phyloP scores from a whole-genome alignment of 2,329 filamentous ascomycete genomes.

The Teratosphaeria gauchensis region DNA sequence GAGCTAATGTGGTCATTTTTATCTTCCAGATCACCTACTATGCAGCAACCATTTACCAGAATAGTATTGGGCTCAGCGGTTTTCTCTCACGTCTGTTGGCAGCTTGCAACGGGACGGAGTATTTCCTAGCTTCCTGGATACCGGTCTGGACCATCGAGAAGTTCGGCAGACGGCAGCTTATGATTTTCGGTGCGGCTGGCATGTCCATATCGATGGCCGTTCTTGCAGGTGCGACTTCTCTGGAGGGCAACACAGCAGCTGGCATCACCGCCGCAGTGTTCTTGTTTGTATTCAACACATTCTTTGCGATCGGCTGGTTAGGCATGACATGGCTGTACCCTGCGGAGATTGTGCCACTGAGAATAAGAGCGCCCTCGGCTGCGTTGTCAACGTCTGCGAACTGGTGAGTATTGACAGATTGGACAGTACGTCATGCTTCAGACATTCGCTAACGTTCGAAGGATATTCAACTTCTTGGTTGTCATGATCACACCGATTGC shows the following conservation, averaged over 20 bases:
- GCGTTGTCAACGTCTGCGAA: neutral
- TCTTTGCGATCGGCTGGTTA: neutral
- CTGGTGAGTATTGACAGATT: no score
- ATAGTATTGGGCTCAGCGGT: neutral
- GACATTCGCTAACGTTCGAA: no score
- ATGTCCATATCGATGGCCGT: neutral
- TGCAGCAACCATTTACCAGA: neutral
- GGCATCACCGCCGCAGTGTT: neutral
- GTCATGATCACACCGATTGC: neutral
- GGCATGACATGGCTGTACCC: neutral
- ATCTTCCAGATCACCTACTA: neutral
- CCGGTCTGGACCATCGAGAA: neutral
- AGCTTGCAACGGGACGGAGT: neutral
- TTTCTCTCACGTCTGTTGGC: neutral
- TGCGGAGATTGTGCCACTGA: neutral
- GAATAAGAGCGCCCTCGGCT: neutral
- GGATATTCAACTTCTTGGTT: neutral
- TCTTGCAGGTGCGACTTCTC: neutral
- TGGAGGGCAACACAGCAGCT: neutral
- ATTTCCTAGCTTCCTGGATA: neutral
- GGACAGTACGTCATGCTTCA: no score
- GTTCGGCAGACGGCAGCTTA: neutral
- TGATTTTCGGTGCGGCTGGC: neutral
- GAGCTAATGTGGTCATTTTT: neutral
- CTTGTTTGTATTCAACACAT: neutral